Base-by-base conservation (phyloP, 495 filamentous ascomycete genomes). In the Tuber melanosporum region DNA sequence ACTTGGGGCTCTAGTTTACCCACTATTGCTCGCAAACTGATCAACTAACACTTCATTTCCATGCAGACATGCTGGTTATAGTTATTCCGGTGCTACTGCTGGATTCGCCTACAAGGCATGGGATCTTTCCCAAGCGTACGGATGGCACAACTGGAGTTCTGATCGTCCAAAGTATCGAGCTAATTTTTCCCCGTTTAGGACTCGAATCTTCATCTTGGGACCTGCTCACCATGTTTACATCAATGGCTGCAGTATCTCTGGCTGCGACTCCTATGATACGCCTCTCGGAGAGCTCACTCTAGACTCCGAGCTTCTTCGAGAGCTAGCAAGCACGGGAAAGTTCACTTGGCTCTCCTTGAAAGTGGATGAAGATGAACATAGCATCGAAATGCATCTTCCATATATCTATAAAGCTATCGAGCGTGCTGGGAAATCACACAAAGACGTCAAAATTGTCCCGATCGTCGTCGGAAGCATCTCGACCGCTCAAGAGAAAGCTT, bases 351-450 rank as follows among this genome's bases (percentile, higher is more conserved):
- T 97, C 88, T 88, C 89, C 1, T 83, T 82, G 43, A 84, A 87
- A 6, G 86, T 89, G 15, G 95, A 99, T 80, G 91, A 94, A 77
- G 91, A 89, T 46, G 95, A 99, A 84, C 95, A 99, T 85, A 97
- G 93, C 73, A 90, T 98, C 41, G 96, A 98, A 85, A 97, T 98
- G 91, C 95, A 99, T 80, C 87, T 98, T 0, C 95, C 95, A 2
- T 98, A 95, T 82, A 90, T 98, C 79, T 93, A 95, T 88, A 94
- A 95, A 84, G 89, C 94, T 69, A 86, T 93, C 20, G 87, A 89
- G 42, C 87, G 86, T 82, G 90, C 86, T 1, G 89, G 88, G 76
- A 84, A 84, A 3, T 66, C 32, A 17, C 57, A 32, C 57, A 74
- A 79, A 42, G 83, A 85, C 42, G 77, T 83, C 45, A 89, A 88